A percentile compares a stretch with the other conserved stretches of the same genome.
These are phyloP conservation scores for Exutisphaerella laricina DNA, from an alignment of 2,329 filamentous ascomycete species.

Conservation along the genomic window DNA sequence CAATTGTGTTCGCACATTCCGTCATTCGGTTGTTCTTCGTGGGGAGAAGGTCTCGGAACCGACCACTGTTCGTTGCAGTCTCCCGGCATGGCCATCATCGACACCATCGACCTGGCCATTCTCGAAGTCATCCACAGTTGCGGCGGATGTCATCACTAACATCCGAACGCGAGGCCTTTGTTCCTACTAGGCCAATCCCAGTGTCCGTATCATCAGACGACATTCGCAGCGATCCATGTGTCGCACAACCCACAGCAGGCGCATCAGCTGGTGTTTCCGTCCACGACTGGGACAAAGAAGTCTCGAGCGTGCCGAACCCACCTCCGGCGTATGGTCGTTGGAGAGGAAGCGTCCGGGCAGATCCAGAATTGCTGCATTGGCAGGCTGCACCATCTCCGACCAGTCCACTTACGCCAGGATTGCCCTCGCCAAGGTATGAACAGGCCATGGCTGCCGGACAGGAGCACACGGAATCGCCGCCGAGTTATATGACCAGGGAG, in stretches of 20 bases:
- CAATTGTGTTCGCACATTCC: conserved; percentile 75
- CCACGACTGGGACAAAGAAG: conserved; percentile 22
- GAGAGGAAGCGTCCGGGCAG: conserved; percentile 75
- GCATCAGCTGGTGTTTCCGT: conserved; percentile 28
- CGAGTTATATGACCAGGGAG: conserved; percentile 27
- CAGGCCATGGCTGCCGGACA: conserved; percentile 21
- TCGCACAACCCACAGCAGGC: conserved; percentile 18
- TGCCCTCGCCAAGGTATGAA: conserved; percentile 32
- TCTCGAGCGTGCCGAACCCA: conserved; percentile 35
- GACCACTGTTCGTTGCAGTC: conserved; percentile 15
- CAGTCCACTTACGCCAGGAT: conserved; percentile 17
- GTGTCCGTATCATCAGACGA: conserved; percentile 63
- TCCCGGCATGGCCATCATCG: conserved; percentile 16
- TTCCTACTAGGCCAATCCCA: conserved; percentile 67
- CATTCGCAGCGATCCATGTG: conserved; percentile 19
- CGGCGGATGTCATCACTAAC: conserved; percentile 17
- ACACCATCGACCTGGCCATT: conserved; percentile 22
- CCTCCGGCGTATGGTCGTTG: conserved; percentile 84
- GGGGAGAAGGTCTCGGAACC: conserved; percentile 8
- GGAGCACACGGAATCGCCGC: conserved; percentile 18
- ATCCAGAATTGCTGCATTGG: conserved; percentile 79
- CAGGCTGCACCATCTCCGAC: conserved; percentile 32
- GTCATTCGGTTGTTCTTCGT: conserved; percentile 65
- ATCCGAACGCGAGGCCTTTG: conserved; percentile 45
- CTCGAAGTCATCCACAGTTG: conserved; percentile 35